Conservation (phyloP, 495 filamentous ascomycete genomes). For the Penicillium alfredii region DNA sequence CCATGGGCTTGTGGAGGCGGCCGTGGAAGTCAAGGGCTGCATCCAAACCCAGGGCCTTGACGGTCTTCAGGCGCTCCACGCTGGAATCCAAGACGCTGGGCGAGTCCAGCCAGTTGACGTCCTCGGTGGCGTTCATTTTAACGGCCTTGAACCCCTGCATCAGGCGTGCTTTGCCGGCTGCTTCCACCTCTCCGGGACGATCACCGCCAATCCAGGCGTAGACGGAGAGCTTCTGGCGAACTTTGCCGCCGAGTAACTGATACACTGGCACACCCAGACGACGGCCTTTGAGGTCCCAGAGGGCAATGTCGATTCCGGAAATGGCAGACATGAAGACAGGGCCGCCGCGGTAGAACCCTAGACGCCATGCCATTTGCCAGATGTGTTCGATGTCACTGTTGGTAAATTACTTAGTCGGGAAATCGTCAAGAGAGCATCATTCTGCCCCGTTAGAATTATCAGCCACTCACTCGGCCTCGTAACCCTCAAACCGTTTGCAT, state of each 20-base stretch:
- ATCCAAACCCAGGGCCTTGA: conserved; percentile 66
- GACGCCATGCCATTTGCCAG: conserved; percentile 67
- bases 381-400: conserved; percentile 71
- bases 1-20: conserved; percentile 74
- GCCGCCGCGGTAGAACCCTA: conserved; percentile 71
- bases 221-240: conserved; percentile 63
- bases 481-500: conserved; percentile 55
- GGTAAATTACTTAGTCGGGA: no score
- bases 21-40: conserved; percentile 75
- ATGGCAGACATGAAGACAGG: conserved; percentile 77
- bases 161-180: conserved; percentile 55
- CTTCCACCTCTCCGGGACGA: conserved; percentile 60
- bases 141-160: conserved; percentile 66
- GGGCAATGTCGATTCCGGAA: conserved; percentile 70
- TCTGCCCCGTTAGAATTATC: not conserved
- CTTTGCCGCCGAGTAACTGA: conserved; percentile 67
- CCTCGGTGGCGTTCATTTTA: conserved; percentile 81
- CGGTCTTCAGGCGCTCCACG: conserved; percentile 61
- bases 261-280: conserved; percentile 61
- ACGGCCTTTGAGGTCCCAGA: conserved; percentile 67
- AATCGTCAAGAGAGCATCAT: not conserved
- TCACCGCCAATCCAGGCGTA: conserved; percentile 86
- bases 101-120: conserved; percentile 74
- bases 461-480: conserved; percentile 62
- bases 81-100: conserved; percentile 56